Percentiles rank a stretch among this genome's conserved stretches.
These are phyloP conservation scores for Tylopilus sp. DNA, from an alignment of 768 basidiomycete genomes.

Conservation along the genomic window DNA sequence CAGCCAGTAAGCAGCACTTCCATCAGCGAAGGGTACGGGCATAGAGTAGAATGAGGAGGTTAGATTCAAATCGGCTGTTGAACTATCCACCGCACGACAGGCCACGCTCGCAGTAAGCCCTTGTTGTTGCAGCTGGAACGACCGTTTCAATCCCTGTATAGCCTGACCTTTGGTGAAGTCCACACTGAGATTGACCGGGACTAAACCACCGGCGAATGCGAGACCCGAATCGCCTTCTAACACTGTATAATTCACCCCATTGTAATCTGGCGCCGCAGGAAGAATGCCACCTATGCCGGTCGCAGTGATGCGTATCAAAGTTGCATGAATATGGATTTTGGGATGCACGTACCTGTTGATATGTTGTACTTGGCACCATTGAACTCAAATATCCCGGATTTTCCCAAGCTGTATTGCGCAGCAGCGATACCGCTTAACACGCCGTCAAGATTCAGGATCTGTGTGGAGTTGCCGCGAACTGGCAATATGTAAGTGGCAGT, in stretches of 20 bases:
- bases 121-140: slow-evolving; percentile 9
- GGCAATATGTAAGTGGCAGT: too few species aligned
- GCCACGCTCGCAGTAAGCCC: slow-evolving; percentile 16
- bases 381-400: slow-evolving; percentile 9
- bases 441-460: slow-evolving; percentile 6
- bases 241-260: background rate
- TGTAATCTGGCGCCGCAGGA: background rate
- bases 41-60: background rate
- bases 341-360: slow-evolving; percentile 13
- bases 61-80: background rate
- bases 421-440: slow-evolving; percentile 16
- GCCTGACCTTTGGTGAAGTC: background rate
- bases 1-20: slow-evolving; percentile 3
- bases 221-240: background rate
- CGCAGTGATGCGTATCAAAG: background rate
- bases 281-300: slow-evolving; percentile 11
- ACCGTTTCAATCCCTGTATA: background rate
- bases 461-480: slow-evolving; percentile 14
- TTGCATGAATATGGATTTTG: too few species aligned
- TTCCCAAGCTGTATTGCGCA: slow-evolving; percentile 5
- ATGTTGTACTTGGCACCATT: slow-evolving; percentile 17
- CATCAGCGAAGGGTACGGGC: background rate
- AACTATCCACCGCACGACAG: background rate
- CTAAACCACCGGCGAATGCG: background rate
- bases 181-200: slow-evolving; percentile 1